Base-by-base conservation (phyloP, 805 yeast species). In the Priceomyces fermenticarens region DNA sequence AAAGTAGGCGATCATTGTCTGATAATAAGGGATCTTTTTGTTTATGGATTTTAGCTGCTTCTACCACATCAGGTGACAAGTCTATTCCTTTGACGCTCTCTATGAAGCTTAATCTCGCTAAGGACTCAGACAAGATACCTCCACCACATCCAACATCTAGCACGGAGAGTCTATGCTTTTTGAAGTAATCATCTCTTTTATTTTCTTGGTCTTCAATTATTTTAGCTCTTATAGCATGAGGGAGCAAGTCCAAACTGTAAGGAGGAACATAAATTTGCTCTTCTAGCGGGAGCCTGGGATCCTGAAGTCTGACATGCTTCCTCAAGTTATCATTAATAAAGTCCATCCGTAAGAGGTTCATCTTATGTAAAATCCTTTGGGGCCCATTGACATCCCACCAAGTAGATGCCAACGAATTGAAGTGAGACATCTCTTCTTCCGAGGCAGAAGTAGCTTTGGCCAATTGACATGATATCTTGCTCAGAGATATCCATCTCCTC, bases 371-470 rank as follows among this genome's bases (percentile, higher is more conserved):
- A 41, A 93, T 87, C 30, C 99, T 70, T 58, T 93, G 98, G 1
- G 97, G 85, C 0, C 99, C 99, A 48, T 81, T 65, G 10, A 86
- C 81, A 53, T 93, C 96, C 99, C 99, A 93, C 99, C 99, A 93
- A n/a, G 88, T 64, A n/a, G 84, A 72, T 1, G 99, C 99, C 34
- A 93, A 70, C 27, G 83, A 78, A 51, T 86, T 81, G 63, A 93
- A 93, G 62, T 93, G 98, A 8, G 75, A 63, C 60, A 83, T 71
- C 57, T 91, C 98, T 4, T 81, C 79, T 6, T 65, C 66, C 0
- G 81, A 73, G 4, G 80, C 72, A 3, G 76, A 55, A 3, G 72
- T 67, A 33, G 46, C 34, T 40, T 58, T 53, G 23, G 13, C 23
- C 30, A 35, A 13, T 32, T 32, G 35, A 16, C 26, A 26, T 7